phyloP scores from a whole-genome alignment of 108 stramenopile species.

The Fistulifera pelliculosa region DNA sequence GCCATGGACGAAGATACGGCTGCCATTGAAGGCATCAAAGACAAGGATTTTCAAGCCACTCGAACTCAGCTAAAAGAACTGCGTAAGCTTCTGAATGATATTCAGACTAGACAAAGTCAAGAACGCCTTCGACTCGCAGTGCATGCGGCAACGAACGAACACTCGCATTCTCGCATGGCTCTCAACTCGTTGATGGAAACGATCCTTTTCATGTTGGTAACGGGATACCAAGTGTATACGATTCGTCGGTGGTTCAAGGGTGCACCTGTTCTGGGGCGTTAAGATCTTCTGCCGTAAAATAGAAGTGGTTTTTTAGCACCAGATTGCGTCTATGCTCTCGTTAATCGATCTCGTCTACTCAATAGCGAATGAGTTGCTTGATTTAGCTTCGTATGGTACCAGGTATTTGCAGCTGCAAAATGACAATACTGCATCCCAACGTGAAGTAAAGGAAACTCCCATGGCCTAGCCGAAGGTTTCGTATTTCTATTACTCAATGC shows the following conservation, averaged over 20 bases:
- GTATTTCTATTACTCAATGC: too few relatives aligned
- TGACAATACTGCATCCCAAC: too few relatives aligned
- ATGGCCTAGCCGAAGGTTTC: too few relatives aligned
- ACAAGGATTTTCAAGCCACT: constrained; percentile 61
- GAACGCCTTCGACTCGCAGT: constrained; percentile 65
- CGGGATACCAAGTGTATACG: constrained; percentile 74
- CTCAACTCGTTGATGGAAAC: constrained; percentile 70
- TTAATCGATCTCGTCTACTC: too few relatives aligned
- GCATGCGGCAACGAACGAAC: constrained; percentile 66
- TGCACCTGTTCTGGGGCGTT: constrained; percentile 56
- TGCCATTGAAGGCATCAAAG: constrained; percentile 52
- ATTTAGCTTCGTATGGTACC: too few relatives aligned
- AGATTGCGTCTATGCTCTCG: too few relatives aligned
- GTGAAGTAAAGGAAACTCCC: too few relatives aligned
- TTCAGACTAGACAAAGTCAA: constrained; percentile 61
- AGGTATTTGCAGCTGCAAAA: too few relatives aligned
- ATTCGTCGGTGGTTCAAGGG: constrained; percentile 80
- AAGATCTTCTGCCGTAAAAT: constrained; percentile 1
- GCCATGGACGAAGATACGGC: constrained; percentile 52
- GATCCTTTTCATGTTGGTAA: constrained; percentile 62
- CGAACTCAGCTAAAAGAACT: constrained; percentile 44
- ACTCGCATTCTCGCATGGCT: constrained; percentile 76
- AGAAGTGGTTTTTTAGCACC: too few relatives aligned
- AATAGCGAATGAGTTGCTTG: too few relatives aligned
- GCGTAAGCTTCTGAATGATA: constrained; percentile 57